Base-by-base conservation (phyloP, 2,329 filamentous ascomycete species). In the Botrytis aclada region DNA sequence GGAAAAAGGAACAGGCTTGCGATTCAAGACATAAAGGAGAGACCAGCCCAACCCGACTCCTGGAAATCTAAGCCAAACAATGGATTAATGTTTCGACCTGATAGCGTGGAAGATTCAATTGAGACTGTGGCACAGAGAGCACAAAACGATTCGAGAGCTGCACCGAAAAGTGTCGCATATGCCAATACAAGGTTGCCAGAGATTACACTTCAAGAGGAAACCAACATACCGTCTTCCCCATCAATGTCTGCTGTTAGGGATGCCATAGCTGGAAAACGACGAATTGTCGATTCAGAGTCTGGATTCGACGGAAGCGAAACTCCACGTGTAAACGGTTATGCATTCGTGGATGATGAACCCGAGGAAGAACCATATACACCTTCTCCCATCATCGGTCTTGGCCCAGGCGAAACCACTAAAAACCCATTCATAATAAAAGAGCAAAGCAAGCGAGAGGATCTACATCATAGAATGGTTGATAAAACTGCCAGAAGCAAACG, bases 301-400 rank as follows among this genome's bases (percentile, higher is more conserved):
- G 84, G 82, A 7, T 81, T 84, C 16, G 86, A 86, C 3, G 88
- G 85, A 74, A 85, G 85, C 1, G 94, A 97, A 81, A 98, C 95
- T 0, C 96, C 95, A 0, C 88, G 93, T 3, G 93, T 98, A 0
- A 97, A 97, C 75, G 96, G 96, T 1, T 99, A 98, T 81, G 89
- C 94, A 0, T 98, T 97, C 82, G 95, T 99, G 51, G 94, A 97
- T 77, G 94, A 97, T 72, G 92, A 92, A 58, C 87, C 88, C 0
- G 86, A 86, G 25, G 79, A 85, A 70, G 85, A 85, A 69, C 77
- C 82, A 14, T 83, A 84, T 25, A 77, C 79, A 2, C 60, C 79
- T n/a, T 75, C 80, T 63, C 82, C 84, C n/a, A 75, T 84, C 75
- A 85, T 92, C 78, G 83, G 90, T 71, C 83, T 92, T 12, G 87